Evolutionary conservation across 1,139 yeast species (phyloP).

Genomic region (Geotrichum europaeum): DNA sequence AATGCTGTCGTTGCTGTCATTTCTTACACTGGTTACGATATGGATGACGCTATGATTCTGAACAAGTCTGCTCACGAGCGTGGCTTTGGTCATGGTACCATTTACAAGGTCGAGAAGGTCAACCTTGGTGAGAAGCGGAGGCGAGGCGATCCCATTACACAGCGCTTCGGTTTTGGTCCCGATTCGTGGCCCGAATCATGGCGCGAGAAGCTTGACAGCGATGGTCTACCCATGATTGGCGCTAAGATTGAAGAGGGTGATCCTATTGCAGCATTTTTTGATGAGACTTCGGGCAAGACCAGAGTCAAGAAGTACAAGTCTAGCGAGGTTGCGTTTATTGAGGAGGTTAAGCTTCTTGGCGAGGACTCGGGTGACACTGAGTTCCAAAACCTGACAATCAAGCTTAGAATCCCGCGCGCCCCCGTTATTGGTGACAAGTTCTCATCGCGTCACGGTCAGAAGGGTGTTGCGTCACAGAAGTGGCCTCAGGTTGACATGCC

Average conservation of each 20-base stretch:
- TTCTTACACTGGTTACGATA: conserved; percentile 97
- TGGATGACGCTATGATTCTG: conserved; percentile 99
- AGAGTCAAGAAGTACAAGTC: conserved; percentile 91
- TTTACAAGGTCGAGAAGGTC: conserved; percentile 87
- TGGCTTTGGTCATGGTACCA: conserved; percentile 97
- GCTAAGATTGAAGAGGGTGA: conserved; percentile 88
- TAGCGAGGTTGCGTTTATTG: conserved; percentile 89
- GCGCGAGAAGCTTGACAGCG: conserved; percentile 82
- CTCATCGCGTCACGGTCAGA: conserved; percentile 97
- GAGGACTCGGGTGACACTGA: conserved; percentile 76
- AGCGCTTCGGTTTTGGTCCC: conserved; percentile 89
- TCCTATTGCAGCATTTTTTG: conserved; percentile 88
- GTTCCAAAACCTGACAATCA: conserved; percentile 79
- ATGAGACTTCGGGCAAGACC: conserved; percentile 86
- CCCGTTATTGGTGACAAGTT: conserved; percentile 97
- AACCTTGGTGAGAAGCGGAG: conserved; percentile 74
- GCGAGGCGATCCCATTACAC: conserved; percentile 91
- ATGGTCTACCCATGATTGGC: conserved; percentile 91
- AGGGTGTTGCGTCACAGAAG: conserved; percentile 97
- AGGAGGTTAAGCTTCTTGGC: conserved; percentile 87
- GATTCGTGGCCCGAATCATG: conserved; percentile 91
- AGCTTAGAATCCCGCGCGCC: conserved; percentile 83
- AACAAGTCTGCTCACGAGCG: conserved; percentile 96
- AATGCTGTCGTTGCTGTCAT: conserved; percentile 98
- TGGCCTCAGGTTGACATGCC: conserved; percentile 99